Percentiles rank a stretch among this genome's conserved stretches.
phyloP scores from a whole-genome alignment of 2,329 filamentous ascomycete species.

The Westerdykella sp. region DNA sequence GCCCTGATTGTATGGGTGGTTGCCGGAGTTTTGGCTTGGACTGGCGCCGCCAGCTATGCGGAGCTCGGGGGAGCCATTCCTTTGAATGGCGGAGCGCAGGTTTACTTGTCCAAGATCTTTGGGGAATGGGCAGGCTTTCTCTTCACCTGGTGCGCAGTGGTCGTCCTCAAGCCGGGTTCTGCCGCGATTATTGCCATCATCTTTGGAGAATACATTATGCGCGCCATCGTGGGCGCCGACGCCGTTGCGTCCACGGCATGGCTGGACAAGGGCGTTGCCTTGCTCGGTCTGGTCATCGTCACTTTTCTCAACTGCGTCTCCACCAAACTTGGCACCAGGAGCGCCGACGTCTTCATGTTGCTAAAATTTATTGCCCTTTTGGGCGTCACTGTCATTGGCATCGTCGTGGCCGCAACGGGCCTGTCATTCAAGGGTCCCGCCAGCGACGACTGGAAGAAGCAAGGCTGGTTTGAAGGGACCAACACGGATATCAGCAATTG shows the following conservation, averaged over 20 bases:
- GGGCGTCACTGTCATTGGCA: constrained; percentile 77
- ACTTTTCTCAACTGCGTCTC: constrained; percentile 87
- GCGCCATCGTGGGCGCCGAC: constrained; percentile 80
- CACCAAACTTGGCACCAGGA: constrained; percentile 76
- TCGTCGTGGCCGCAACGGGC: constrained; percentile 83
- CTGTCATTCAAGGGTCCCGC: constrained; percentile 69
- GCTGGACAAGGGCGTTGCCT: constrained; percentile 83
- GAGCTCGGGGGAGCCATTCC: constrained; percentile 95
- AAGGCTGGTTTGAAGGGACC: constrained; percentile 83
- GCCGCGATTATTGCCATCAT: constrained; percentile 95
- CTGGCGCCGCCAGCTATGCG: constrained; percentile 88
- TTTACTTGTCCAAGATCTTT: constrained; percentile 94
- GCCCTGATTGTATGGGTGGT: constrained; percentile 87
- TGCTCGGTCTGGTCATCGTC: constrained; percentile 68
- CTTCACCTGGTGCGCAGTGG: constrained; percentile 92
- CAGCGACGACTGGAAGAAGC: constrained; percentile 78
- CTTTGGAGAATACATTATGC: constrained; percentile 94
- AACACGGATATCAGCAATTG: constrained; percentile 73
- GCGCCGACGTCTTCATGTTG: constrained; percentile 93
- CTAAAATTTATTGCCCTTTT: constrained; percentile 89
- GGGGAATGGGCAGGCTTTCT: constrained; percentile 88
- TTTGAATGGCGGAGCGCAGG: constrained; percentile 86
- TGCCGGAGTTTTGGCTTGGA: constrained; percentile 92
- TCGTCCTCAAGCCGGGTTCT: constrained; percentile 88
- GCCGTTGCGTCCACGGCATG: constrained; percentile 73